Conservation (phyloP, 192 early-diverging fungal genomes). For the Coemansia sp. region DNA sequence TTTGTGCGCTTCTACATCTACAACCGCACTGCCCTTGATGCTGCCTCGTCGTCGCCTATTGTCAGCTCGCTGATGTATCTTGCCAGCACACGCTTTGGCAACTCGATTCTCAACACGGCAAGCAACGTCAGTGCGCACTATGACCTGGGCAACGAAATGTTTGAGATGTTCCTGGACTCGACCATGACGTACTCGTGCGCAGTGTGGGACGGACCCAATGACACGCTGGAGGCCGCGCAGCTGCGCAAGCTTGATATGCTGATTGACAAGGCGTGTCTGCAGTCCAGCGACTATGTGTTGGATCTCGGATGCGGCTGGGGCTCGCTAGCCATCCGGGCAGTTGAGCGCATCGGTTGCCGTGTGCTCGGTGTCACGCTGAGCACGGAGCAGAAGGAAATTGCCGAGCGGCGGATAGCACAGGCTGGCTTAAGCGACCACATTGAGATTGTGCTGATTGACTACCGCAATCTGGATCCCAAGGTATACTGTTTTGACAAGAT, state of each 20-base stretch:
- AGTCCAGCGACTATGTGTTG: too few relatives aligned
- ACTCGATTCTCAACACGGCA: constrained; percentile 60
- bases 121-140: constrained; percentile 72
- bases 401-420: too few relatives aligned
- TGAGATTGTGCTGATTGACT: too few relatives aligned
- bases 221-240: constrained; percentile 66
- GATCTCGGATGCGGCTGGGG: too few relatives aligned
- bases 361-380: too few relatives aligned
- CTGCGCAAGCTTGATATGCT: constrained; percentile 63
- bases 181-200: constrained; percentile 75
- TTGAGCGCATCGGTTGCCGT: too few relatives aligned
- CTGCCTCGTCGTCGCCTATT: constrained; percentile 52
- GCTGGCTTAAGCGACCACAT: too few relatives aligned
- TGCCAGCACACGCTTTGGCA: constrained; percentile 60
- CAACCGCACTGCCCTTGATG: constrained; percentile 49
- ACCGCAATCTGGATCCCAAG: too few relatives aligned
- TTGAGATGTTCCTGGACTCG: constrained; percentile 63
- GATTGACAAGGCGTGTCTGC: too few relatives aligned
- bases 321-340: too few relatives aligned
- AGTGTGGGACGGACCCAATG: constrained; percentile 57
- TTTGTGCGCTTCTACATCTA: constrained; percentile 65
- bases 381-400: too few relatives aligned
- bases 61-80: constrained; percentile 58
- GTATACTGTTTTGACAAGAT: too few relatives aligned
- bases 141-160: constrained; percentile 76